These are phyloP conservation scores for Calvatia gigantea DNA, from an alignment of 768 basidiomycete species.

Conservation along the genomic window DNA sequence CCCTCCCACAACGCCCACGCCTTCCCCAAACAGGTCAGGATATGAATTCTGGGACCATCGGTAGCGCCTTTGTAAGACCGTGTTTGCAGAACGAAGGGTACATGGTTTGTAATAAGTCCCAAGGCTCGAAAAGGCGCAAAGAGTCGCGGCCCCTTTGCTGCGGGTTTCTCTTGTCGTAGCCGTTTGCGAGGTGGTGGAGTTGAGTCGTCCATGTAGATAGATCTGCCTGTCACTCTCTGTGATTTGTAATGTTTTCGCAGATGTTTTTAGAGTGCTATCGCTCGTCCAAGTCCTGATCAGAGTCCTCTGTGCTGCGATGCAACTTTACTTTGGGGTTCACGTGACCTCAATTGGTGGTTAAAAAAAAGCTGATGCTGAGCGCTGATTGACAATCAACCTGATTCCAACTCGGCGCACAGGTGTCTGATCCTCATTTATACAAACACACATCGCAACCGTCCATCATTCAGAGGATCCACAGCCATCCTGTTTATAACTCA, in stretches of 20 bases:
- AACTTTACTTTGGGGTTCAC: neutral
- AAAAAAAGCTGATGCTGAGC: neutral
- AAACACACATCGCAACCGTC: neutral
- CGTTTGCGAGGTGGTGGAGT: conserved; percentile 50
- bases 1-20: conserved; percentile 98
- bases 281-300: neutral
- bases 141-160: conserved; percentile 42
- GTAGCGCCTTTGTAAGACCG: conserved; percentile 82
- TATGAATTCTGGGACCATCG: conserved; percentile 76
- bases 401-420: neutral
- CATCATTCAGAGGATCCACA: too few relatives aligned
- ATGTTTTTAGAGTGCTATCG: neutral
- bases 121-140: conserved; percentile 95
- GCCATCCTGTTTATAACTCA: too few relatives aligned
- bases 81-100: conserved; percentile 86
- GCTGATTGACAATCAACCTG: neutral
- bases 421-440: neutral
- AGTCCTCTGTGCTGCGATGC: neutral
- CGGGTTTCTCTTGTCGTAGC: conserved; percentile 32
- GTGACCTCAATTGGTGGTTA: neutral
- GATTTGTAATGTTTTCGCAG: neutral
- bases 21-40: conserved; percentile 83
- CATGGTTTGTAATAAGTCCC: conserved; percentile 89
- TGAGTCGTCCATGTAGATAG: conserved; percentile 12
- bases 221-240: conserved; percentile 5